These are phyloP conservation scores for Zymoseptoria crescenta DNA, from an alignment of 2,329 filamentous ascomycete genomes.

Conservation along the genomic window DNA sequence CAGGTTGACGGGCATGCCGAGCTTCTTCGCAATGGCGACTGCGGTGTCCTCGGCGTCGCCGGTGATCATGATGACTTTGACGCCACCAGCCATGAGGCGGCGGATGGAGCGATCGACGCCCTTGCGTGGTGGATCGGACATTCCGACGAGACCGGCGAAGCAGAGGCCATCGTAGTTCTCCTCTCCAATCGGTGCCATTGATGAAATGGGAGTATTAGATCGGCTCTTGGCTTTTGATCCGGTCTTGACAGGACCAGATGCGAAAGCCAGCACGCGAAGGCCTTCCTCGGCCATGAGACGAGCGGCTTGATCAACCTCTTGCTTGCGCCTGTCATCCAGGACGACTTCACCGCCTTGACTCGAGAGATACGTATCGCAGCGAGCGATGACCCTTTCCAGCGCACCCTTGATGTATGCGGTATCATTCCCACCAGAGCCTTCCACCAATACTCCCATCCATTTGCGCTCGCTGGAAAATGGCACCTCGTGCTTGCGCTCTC, in stretches of 20 bases:
- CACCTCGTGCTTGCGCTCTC: conserved; percentile 73
- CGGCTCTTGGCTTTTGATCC: background rate
- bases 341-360: conserved; percentile 79
- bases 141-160: conserved; percentile 88
- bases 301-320: conserved; percentile 70
- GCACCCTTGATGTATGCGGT: conserved; percentile 94
- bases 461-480: conserved; percentile 97
- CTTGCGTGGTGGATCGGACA: conserved; percentile 91
- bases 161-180: conserved; percentile 75
- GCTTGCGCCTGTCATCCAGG: conserved; percentile 65
- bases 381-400: conserved; percentile 73
- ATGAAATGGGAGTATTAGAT: background rate
- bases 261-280: conserved; percentile 84
- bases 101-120: conserved; percentile 85
- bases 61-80: conserved; percentile 98
- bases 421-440: conserved; percentile 56
- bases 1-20: conserved; percentile 81
- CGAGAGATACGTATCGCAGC: conserved; percentile 86
- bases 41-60: conserved; percentile 94
- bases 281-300: conserved; percentile 83
- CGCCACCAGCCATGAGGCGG: conserved; percentile 83
- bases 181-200: conserved; percentile 36
- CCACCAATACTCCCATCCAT: conserved; percentile 95
- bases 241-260: conserved; percentile 58
- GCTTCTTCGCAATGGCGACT: conserved; percentile 82